Evolutionary conservation across 1,139 yeast genomes (phyloP).

Genomic region (Tardiomyces depauwii): DNA sequence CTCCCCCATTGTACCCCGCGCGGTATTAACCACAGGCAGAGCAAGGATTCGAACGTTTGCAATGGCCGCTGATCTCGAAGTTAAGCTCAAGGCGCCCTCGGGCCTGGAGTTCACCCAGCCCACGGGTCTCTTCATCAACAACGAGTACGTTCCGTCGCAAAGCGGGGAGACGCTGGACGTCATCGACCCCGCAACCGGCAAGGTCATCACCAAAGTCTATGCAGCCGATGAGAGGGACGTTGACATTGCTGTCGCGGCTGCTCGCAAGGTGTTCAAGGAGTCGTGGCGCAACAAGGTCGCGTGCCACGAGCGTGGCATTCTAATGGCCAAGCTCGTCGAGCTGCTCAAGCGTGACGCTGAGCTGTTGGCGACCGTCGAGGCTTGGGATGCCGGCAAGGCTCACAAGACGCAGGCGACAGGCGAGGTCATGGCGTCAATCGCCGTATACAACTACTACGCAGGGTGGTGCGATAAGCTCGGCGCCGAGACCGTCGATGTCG

Average conservation of each 20-base stretch:
- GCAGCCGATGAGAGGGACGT: slow-evolving; percentile 48
- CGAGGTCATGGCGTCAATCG: slow-evolving; percentile 51
- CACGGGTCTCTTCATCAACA: slow-evolving; percentile 70
- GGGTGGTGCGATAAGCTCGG: slow-evolving; percentile 78
- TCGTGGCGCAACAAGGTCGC: slow-evolving; percentile 36
- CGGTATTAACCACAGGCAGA: too few species aligned
- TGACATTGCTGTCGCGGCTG: slow-evolving; percentile 49
- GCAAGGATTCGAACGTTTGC: not conserved
- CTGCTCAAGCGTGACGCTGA: slow-evolving; percentile 39
- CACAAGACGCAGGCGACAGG: slow-evolving; percentile 29
- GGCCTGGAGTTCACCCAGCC: slow-evolving; percentile 52
- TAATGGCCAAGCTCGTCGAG: slow-evolving; percentile 41
- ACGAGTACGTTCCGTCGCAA: slow-evolving; percentile 43
- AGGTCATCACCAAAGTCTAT: slow-evolving; percentile 38
- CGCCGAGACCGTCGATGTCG: slow-evolving; percentile 59
- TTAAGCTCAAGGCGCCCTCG: not conserved
- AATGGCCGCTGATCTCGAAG: not conserved
- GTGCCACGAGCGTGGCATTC: slow-evolving; percentile 34
- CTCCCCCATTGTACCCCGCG: too few species aligned
- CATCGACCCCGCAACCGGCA: slow-evolving; percentile 35
- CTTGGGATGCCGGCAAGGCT: slow-evolving; percentile 54
- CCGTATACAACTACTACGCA: slow-evolving; percentile 46
- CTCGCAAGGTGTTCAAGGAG: slow-evolving; percentile 38
- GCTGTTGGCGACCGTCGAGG: slow-evolving; percentile 42
- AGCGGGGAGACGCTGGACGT: slow-evolving; percentile 33